A percentile compares a stretch with the other conserved stretches of the same genome.
Conservation (phyloP, 2,329 filamentous ascomycete genomes). For the Monilinia polystroma region DNA sequence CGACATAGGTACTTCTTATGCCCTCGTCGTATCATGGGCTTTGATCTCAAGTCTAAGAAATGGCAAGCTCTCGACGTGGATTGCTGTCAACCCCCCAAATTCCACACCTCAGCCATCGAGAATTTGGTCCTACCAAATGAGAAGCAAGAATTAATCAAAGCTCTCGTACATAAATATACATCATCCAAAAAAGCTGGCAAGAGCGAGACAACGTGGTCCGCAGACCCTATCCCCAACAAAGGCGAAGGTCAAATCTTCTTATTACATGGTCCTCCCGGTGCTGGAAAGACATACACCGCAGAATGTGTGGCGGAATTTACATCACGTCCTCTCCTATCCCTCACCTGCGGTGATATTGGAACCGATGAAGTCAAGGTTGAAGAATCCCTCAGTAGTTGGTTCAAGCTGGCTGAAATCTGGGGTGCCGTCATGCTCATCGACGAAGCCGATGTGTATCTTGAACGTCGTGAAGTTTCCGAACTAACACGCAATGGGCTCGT, state of each 20-base stretch:
- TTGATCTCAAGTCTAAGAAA: constrained; percentile 33
- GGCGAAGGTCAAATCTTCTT: constrained; percentile 34
- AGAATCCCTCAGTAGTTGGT: constrained; percentile 48
- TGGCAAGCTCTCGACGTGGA: constrained; percentile 32
- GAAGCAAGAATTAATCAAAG: constrained; percentile 31
- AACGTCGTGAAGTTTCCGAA: constrained; percentile 38
- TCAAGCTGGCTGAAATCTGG: constrained; percentile 52
- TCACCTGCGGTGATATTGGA: constrained; percentile 52
- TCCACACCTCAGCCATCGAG: constrained; percentile 28
- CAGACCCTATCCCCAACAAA: constrained; percentile 31
- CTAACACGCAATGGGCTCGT: constrained; percentile 42
- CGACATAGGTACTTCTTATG: constrained; percentile 31
- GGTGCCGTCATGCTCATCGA: constrained; percentile 52
- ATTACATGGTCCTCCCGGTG: constrained; percentile 31
- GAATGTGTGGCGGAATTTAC: constrained; percentile 36
- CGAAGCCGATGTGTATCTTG: constrained; percentile 53
- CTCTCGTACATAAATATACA: constrained; percentile 31
- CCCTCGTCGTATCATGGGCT: constrained; percentile 31
- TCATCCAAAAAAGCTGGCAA: constrained; percentile 18
- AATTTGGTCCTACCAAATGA: constrained; percentile 30
- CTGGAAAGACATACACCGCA: constrained; percentile 32
- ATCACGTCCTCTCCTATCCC: constrained; percentile 30
- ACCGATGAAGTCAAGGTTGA: constrained; percentile 47
- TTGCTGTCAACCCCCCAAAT: constrained; percentile 29
- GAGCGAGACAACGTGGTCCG: constrained; percentile 26